Conservation (phyloP, 2,329 filamentous ascomycete species). For the Penicillium expansum region DNA sequence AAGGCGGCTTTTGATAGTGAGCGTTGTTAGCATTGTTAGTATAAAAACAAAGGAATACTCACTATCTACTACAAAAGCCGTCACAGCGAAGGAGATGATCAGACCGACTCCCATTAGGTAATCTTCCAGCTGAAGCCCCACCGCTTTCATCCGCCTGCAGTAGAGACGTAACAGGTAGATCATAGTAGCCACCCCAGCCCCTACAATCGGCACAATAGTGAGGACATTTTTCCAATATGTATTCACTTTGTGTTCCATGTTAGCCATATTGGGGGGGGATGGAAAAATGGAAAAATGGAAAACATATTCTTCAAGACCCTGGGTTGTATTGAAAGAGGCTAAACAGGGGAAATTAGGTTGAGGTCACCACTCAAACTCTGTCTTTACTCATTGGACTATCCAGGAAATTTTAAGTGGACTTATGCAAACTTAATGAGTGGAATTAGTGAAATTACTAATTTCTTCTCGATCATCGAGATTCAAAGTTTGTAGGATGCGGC, state of each 20-base stretch:
- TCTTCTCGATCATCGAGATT: neutral
- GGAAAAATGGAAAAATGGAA: neutral
- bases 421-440: neutral
- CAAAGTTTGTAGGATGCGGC: neutral
- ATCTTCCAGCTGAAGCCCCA: slow-evolving; percentile 14
- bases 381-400: neutral
- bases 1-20: slow-evolving; percentile 12
- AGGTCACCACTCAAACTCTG: neutral
- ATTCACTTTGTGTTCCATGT: neutral
- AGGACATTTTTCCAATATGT: slow-evolving; percentile 16
- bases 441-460: neutral
- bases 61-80: slow-evolving; percentile 13
- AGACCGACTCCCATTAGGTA: slow-evolving; percentile 17
- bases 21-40: no score
- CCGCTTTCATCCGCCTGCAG: slow-evolving; percentile 5
- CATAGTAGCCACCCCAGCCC: slow-evolving; percentile 14
- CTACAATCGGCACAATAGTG: slow-evolving; percentile 16
- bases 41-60: neutral
- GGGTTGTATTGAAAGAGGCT: no score
- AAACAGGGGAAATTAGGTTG: neutral
- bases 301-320: no score
- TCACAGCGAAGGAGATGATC: slow-evolving; percentile 13
- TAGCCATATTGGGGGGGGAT: neutral
- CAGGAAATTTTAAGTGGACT: no score
- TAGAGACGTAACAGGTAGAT: slow-evolving; percentile 18